Percentiles rank a stretch among this genome's conserved stretches.
Evolutionary conservation across 164 flowering plant genomes (phyloP).

Genomic region (Sedum album): DNA sequence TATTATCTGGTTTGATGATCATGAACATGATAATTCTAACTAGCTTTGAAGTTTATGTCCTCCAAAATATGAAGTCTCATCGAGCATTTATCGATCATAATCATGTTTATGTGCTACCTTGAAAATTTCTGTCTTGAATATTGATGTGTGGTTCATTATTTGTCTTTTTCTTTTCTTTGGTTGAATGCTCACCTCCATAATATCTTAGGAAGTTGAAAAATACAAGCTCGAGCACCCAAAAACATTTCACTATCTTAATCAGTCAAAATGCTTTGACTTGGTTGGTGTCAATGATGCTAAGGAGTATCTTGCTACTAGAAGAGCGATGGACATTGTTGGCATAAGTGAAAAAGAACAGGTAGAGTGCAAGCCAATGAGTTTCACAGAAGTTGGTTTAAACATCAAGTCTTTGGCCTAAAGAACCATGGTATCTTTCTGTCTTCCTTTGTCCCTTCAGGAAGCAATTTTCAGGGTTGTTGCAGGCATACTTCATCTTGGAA

Average conservation of each 20-base stretch:
- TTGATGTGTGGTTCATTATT: background rate
- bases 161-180: background rate
- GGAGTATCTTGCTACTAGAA: constrained; percentile 57
- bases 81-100: background rate
- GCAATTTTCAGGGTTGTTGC: constrained; percentile 63
- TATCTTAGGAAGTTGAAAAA: constrained; percentile 43
- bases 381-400: background rate
- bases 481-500: constrained; percentile 53
- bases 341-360: constrained; percentile 59
- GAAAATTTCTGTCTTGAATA: background rate
- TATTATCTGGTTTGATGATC: constrained; percentile 10
- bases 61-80: background rate
- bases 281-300: constrained; percentile 53
- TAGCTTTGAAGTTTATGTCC: background rate
- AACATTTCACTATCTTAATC: constrained; percentile 54
- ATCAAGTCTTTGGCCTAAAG: constrained; percentile 5
- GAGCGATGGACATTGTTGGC: constrained; percentile 70
- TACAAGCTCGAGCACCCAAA: constrained; percentile 46
- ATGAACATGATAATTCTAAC: background rate
- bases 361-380: background rate
- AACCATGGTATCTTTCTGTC: constrained; percentile 6
- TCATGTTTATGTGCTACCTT: too few relatives aligned
- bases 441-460: constrained; percentile 30
- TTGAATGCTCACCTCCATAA: background rate
- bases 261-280: constrained; percentile 43